Percentiles rank a stretch among this genome's conserved stretches.
These are phyloP conservation scores for Didymella lethalis DNA, from an alignment of 2,329 filamentous ascomycete genomes.

Conservation along the genomic window DNA sequence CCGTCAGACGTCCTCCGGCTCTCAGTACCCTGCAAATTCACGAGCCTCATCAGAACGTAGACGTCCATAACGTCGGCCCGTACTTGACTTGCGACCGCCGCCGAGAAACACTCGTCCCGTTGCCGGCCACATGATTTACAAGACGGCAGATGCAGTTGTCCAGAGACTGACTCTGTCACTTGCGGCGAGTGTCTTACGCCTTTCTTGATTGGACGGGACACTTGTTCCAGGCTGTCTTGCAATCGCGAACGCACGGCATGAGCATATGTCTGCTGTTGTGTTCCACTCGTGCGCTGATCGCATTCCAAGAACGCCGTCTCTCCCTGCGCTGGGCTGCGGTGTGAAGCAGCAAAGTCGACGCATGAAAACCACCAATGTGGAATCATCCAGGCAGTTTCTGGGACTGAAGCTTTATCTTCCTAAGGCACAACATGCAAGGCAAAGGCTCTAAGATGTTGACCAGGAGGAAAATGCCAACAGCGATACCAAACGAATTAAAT, in stretches of 20 bases:
- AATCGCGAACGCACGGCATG: not conserved
- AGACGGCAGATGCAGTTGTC: not conserved
- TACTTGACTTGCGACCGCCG: slow-evolving; percentile 6
- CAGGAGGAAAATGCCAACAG: not conserved
- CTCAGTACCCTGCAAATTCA: slow-evolving; percentile 2
- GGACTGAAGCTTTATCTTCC: too few relatives aligned
- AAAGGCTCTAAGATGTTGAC: not conserved
- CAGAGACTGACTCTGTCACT: not conserved
- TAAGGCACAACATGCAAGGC: not conserved
- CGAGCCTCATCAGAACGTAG: slow-evolving; percentile 6
- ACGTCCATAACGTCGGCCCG: slow-evolving; percentile 12
- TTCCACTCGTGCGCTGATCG: not conserved
- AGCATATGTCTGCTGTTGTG: not conserved
- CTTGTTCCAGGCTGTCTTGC: not conserved
- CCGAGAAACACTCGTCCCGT: slow-evolving; percentile 7
- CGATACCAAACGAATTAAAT: not conserved
- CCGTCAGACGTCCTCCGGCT: not conserved
- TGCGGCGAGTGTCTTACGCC: not conserved
- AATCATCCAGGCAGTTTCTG: too few relatives aligned
- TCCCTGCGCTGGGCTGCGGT: not conserved
- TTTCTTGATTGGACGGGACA: too few relatives aligned
- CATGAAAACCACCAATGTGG: too few relatives aligned
- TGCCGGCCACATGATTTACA: not conserved
- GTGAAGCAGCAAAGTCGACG: not conserved
- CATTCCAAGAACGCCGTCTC: not conserved